Evolutionary conservation across 1,284 basidiomycete species (phyloP).

Genomic region (Anthracocystis walkeri): DNA sequence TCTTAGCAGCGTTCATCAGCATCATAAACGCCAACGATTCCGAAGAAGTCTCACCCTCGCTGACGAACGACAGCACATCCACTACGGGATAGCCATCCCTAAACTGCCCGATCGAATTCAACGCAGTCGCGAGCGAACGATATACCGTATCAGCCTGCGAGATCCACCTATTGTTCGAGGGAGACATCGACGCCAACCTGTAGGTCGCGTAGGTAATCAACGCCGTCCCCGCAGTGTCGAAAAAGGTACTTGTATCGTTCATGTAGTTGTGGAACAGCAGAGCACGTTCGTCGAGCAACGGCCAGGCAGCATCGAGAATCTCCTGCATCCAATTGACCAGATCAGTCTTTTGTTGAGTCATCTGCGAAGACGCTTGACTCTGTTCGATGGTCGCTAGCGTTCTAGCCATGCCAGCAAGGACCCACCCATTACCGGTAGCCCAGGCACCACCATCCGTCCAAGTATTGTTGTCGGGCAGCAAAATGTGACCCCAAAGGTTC

Average conservation of each 20-base stretch:
- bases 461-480: slow-evolving; percentile 31
- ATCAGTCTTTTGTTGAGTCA: slow-evolving; percentile 75
- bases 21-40: slow-evolving; percentile 63
- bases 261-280: slow-evolving; percentile 65
- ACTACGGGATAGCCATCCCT: slow-evolving; percentile 48
- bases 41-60: slow-evolving; percentile 49
- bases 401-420: slow-evolving; percentile 84
- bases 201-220: slow-evolving; percentile 63
- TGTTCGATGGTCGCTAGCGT: slow-evolving; percentile 80
- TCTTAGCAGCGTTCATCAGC: slow-evolving; percentile 60
- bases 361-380: slow-evolving; percentile 73
- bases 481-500: slow-evolving; percentile 61
- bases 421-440: slow-evolving; percentile 87
- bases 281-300: slow-evolving; percentile 71
- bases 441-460: slow-evolving; percentile 71
- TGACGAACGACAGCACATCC: slow-evolving; percentile 59
- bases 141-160: slow-evolving; percentile 55
- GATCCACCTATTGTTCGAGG: slow-evolving; percentile 32
- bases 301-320: slow-evolving; percentile 80
- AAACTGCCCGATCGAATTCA: slow-evolving; percentile 52
- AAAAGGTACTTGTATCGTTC: slow-evolving; percentile 54
- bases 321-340: slow-evolving; percentile 78
- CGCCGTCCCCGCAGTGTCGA: slow-evolving; percentile 60
- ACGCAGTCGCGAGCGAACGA: slow-evolving; percentile 41
- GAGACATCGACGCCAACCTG: slow-evolving; percentile 59